A percentile compares a stretch with the other conserved stretches of the same genome.
Evolutionary conservation across 805 yeast species (phyloP).

Genomic region (Candida glaebosa): DNA sequence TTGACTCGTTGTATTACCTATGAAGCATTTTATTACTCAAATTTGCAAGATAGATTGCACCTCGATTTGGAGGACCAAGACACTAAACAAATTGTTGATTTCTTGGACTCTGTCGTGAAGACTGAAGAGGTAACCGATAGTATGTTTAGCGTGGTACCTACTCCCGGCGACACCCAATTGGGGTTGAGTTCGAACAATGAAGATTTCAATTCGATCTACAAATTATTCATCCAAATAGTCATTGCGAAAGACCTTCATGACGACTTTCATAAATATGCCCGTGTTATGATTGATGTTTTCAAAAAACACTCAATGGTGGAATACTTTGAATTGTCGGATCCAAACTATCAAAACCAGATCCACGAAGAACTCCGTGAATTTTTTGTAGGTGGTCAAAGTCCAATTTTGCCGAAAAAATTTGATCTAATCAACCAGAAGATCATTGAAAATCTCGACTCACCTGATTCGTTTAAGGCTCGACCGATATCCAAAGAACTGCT

Average conservation of each 20-base stretch:
- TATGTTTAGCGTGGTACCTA: constrained; percentile 14
- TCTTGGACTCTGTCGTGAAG: constrained; percentile 17
- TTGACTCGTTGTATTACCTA: constrained; percentile 17
- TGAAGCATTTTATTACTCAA: constrained; percentile 15
- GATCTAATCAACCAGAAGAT: constrained; percentile 10
- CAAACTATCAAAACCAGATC: neutral
- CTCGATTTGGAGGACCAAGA: constrained; percentile 15
- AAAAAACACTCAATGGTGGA: constrained; percentile 4
- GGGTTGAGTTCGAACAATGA: constrained; percentile 15
- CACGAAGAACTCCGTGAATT: neutral
- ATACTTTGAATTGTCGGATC: constrained; percentile 2
- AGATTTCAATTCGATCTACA: constrained; percentile 12
- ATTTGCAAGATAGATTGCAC: constrained; percentile 15
- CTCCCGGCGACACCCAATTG: constrained; percentile 10
- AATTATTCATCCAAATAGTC: constrained; percentile 2
- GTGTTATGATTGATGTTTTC: constrained; percentile 4
- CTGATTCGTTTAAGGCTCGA: neutral
- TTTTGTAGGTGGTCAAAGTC: constrained; percentile 7
- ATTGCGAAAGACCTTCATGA: neutral
- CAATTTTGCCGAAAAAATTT: constrained; percentile 15
- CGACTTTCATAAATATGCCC: constrained; percentile 2
- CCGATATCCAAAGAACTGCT: neutral
- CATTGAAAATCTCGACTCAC: constrained; percentile 7
- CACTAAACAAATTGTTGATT: constrained; percentile 18
- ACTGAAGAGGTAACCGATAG: constrained; percentile 11